A percentile compares a stretch with the other conserved stretches of the same genome.
These are phyloP conservation scores for Fabrea salina DNA, from an alignment of 169 alveolate species.

Conservation along the genomic window DNA sequence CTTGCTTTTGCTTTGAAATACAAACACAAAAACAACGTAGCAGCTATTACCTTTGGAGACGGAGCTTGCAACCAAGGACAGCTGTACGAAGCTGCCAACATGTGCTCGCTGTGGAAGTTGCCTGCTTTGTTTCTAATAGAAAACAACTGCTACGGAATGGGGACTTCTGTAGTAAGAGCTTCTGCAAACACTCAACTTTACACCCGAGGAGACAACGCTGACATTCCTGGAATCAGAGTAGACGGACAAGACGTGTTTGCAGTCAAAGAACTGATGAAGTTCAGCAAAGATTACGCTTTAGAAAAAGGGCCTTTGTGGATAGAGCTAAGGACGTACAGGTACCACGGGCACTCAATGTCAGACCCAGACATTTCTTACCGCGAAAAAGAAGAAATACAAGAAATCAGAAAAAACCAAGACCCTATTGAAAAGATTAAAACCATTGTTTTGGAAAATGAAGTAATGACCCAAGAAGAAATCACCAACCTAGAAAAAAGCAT, in stretches of 20 bases:
- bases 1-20: slow-evolving; percentile 68
- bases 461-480: background rate
- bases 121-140: slow-evolving; percentile 66
- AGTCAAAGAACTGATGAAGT: slow-evolving; percentile 66
- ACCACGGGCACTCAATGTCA: slow-evolving; percentile 78
- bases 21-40: slow-evolving; percentile 40
- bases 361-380: slow-evolving; percentile 74
- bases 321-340: slow-evolving; percentile 67
- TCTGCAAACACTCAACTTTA: slow-evolving; percentile 62
- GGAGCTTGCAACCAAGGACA: slow-evolving; percentile 82
- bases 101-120: slow-evolving; percentile 72
- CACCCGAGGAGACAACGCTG: slow-evolving; percentile 70
- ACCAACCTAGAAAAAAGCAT: background rate
- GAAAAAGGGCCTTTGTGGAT: slow-evolving; percentile 70
- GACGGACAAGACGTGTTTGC: slow-evolving; percentile 58
- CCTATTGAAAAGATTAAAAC: slow-evolving; percentile 42
- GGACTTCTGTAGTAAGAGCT: slow-evolving; percentile 63
- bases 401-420: slow-evolving; percentile 60
- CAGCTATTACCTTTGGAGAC: slow-evolving; percentile 73
- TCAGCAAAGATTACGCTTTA: slow-evolving; percentile 51
- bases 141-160: slow-evolving; percentile 72
- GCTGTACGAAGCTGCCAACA: slow-evolving; percentile 71
- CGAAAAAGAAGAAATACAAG: slow-evolving; percentile 64
- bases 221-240: slow-evolving; percentile 69
- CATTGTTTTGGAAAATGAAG: background rate